phyloP scores from a whole-genome alignment of 352 stramenopile genomes.

The Globisporangium cystogenes region DNA sequence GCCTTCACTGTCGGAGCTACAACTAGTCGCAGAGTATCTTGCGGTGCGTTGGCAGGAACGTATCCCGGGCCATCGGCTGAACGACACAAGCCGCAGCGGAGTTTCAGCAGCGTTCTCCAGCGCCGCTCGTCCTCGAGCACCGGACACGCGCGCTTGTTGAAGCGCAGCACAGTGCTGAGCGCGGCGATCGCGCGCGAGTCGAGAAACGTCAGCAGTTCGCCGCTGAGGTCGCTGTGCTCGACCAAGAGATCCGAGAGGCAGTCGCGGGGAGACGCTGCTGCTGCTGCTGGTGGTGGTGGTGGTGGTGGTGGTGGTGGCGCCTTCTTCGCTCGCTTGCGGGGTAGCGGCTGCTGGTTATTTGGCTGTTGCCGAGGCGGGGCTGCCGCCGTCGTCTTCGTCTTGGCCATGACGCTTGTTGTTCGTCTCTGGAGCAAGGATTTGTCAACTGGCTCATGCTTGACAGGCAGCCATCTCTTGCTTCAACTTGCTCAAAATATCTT shows the following conservation, averaged over 20 bases:
- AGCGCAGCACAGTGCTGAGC: neutral
- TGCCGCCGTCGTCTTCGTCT: neutral
- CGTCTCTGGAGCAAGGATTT: no score
- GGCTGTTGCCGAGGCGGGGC: no score
- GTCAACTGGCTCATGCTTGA: neutral
- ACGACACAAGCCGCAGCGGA: conserved; percentile 3
- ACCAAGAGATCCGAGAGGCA: neutral
- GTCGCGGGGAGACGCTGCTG: neutral
- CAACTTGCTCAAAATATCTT: no score
- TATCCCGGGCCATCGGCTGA: neutral
- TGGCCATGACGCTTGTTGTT: neutral
- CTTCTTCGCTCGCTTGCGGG: neutral
- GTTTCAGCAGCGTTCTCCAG: conserved; percentile 3
- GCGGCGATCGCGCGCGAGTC: conserved; percentile 5
- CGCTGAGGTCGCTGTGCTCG: conserved; percentile 5
- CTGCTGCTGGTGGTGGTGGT: neutral
- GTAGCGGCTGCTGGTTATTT: neutral
- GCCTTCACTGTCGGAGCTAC: conserved; percentile 1
- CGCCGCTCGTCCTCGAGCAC: conserved; percentile 3
- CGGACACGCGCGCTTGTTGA: neutral
- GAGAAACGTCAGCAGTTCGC: conserved; percentile 12
- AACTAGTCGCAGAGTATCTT: neutral
- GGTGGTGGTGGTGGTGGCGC: neutral
- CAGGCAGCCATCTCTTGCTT: no score
- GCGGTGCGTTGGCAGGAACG: neutral